These are phyloP conservation scores for Porphyrellus sp. DNA, from an alignment of 1,284 basidiomycete genomes.

Conservation along the genomic window DNA sequence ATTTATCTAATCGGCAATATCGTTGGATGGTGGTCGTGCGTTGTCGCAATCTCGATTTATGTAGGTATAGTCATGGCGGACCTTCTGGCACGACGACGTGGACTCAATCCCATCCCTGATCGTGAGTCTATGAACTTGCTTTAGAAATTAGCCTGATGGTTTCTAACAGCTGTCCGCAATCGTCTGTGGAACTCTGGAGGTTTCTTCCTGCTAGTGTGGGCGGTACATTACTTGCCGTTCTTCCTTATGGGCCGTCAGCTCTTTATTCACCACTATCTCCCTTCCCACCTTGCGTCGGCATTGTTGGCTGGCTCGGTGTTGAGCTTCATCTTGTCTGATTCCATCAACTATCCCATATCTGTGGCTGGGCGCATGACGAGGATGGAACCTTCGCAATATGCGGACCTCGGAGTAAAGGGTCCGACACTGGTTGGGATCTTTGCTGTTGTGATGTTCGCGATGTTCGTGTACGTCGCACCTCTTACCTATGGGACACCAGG, in stretches of 20 bases:
- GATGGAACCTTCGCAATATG: constrained; percentile 58
- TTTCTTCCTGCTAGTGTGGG: constrained; percentile 95
- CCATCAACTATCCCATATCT: constrained; percentile 92
- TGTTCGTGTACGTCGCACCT: constrained; percentile 78
- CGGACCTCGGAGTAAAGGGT: constrained; percentile 71
- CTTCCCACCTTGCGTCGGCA: constrained; percentile 88
- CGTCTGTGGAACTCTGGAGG: constrained; percentile 93
- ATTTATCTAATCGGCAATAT: constrained; percentile 97
- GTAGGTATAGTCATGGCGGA: constrained; percentile 89
- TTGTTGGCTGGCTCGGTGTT: constrained; percentile 89
- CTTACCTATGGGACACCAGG: constrained; percentile 91
- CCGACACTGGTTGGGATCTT: constrained; percentile 61
- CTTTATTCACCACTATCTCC: constrained; percentile 98
- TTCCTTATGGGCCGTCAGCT: constrained; percentile 97
- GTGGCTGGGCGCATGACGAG: constrained; percentile 58
- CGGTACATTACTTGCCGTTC: constrained; percentile 95
- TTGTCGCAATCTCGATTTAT: constrained; percentile 82
- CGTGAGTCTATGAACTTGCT: constrained; percentile 47
- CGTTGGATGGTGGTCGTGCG: constrained; percentile 92
- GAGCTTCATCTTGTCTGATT: constrained; percentile 89
- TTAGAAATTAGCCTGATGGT: constrained; percentile 1
- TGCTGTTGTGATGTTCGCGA: constrained; percentile 57
- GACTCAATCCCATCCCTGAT: constrained; percentile 81
- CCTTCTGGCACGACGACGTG: constrained; percentile 82
- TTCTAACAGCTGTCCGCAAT: constrained; percentile 72